Percentiles rank a stretch among this genome's conserved stretches.
phyloP scores from a whole-genome alignment of 345 rosid genomes.

The Psidium friedrichsthalianum region DNA sequence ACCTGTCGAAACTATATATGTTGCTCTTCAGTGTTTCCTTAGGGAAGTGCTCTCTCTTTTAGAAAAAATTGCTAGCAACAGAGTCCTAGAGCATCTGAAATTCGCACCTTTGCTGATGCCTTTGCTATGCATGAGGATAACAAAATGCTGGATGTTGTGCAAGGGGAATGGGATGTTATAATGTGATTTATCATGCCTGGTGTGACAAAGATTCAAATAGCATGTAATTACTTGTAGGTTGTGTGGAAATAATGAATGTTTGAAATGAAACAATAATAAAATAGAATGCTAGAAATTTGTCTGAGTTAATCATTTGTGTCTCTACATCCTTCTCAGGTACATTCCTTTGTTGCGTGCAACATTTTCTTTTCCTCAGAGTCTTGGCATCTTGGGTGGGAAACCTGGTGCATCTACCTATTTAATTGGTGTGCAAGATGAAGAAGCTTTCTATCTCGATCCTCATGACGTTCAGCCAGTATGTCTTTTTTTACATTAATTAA shows the following conservation, averaged over 20 bases:
- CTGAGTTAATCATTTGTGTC: background rate
- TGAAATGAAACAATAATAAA: background rate
- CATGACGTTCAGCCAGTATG: constrained; percentile 75
- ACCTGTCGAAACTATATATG: background rate
- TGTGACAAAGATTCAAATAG: background rate
- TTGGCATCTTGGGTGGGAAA: constrained; percentile 92
- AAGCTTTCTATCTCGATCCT: constrained; percentile 84
- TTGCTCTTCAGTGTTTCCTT: background rate
- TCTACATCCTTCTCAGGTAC: constrained; percentile 36
- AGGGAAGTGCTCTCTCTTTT: background rate
- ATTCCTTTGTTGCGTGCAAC: constrained; percentile 67
- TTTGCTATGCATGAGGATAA: background rate
- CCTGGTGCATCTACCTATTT: constrained; percentile 88
- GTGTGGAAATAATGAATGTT: background rate
- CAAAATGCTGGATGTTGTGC: background rate
- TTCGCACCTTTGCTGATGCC: background rate
- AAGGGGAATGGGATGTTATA: background rate
- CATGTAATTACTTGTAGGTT: background rate
- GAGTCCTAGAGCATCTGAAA: background rate
- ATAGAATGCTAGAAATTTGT: background rate
- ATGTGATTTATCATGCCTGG: background rate
- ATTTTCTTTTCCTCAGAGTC: constrained; percentile 84
- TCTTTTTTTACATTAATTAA: background rate
- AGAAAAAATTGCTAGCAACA: background rate
- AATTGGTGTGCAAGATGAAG: constrained; percentile 79